These are phyloP conservation scores for Lasiodiplodia hormozganensis DNA, from an alignment of 2,329 filamentous ascomycete genomes.

Conservation along the genomic window DNA sequence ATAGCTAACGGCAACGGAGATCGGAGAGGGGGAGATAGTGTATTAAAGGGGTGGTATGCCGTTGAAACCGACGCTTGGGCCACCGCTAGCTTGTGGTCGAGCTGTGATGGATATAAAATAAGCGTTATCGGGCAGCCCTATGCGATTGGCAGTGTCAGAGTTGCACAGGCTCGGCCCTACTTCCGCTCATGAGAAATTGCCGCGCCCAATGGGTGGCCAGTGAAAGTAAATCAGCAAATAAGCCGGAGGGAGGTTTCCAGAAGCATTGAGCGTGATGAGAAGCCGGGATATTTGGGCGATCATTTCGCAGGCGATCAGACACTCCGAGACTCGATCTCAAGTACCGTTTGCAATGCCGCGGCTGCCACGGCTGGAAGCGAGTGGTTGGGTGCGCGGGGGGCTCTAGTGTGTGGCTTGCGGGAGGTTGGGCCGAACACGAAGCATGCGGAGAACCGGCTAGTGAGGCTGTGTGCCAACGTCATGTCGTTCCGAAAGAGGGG, in stretches of 20 bases:
- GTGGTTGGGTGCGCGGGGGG: background rate
- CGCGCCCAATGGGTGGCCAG: background rate
- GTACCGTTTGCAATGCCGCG: background rate
- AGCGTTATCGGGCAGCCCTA: background rate
- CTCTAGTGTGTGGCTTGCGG: slow-evolving; percentile 7
- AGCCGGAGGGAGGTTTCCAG: background rate
- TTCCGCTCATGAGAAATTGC: slow-evolving; percentile 10
- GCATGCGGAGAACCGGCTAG: slow-evolving; percentile 7
- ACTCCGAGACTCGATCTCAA: background rate
- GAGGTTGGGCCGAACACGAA: slow-evolving; percentile 14
- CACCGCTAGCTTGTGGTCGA: background rate
- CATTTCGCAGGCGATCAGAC: slow-evolving; percentile 18
- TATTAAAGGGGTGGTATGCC: slow-evolving; percentile 18
- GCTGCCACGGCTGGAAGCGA: background rate
- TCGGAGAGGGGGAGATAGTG: slow-evolving; percentile 17
- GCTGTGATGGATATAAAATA: background rate
- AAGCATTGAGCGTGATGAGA: background rate
- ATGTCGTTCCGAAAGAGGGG: background rate
- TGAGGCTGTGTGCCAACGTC: background rate
- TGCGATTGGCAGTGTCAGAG: background rate
- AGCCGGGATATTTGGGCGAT: slow-evolving; percentile 1
- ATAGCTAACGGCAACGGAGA: slow-evolving; percentile 8
- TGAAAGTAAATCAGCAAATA: slow-evolving; percentile 1
- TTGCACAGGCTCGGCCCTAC: background rate
- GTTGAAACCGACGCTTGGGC: slow-evolving; percentile 5